Percentiles rank a stretch among this genome's conserved stretches.
phyloP scores from a whole-genome alignment of 139 green algal genomes.

The Chlorella sp. region DNA sequence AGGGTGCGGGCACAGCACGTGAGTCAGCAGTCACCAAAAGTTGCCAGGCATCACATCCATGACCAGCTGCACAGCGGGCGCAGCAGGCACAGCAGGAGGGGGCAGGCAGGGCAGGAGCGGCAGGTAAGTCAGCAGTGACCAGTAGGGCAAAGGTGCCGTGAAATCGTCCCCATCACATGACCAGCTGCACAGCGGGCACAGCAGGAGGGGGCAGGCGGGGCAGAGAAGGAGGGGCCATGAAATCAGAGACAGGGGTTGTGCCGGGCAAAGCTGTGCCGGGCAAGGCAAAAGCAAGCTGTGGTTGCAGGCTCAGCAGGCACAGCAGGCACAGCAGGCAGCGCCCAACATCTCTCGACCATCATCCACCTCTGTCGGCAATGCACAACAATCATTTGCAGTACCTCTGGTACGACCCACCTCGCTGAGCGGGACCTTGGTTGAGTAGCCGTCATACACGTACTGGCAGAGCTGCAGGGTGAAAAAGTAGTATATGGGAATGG shows the following conservation, averaged over 20 bases:
- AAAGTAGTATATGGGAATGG: no score
- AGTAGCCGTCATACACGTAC: constrained; percentile 84
- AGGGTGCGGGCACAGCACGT: neutral
- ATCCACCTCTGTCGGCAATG: no score
- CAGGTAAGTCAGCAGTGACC: no score
- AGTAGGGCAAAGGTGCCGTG: constrained; percentile 83
- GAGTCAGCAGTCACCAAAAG: constrained; percentile 60
- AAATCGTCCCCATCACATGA: constrained; percentile 94
- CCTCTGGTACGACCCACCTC: constrained; percentile 58
- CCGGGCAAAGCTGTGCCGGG: no score
- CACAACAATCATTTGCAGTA: neutral
- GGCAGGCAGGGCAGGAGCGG: no score
- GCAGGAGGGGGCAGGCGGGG: neutral
- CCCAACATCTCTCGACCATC: no score
- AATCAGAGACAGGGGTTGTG: no score
- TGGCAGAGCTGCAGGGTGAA: constrained; percentile 71
- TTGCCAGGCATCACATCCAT: constrained; percentile 94
- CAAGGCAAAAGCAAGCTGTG: no score
- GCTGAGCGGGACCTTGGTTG: constrained; percentile 65
- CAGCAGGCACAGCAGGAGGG: neutral
- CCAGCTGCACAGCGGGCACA: constrained; percentile 71
- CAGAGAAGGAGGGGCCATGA: no score
- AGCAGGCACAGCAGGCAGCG: no score
- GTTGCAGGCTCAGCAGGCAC: no score
- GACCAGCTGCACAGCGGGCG: constrained; percentile 78